phyloP scores from a whole-genome alignment of 805 yeast species.

The Henningerozyma blattae region DNA sequence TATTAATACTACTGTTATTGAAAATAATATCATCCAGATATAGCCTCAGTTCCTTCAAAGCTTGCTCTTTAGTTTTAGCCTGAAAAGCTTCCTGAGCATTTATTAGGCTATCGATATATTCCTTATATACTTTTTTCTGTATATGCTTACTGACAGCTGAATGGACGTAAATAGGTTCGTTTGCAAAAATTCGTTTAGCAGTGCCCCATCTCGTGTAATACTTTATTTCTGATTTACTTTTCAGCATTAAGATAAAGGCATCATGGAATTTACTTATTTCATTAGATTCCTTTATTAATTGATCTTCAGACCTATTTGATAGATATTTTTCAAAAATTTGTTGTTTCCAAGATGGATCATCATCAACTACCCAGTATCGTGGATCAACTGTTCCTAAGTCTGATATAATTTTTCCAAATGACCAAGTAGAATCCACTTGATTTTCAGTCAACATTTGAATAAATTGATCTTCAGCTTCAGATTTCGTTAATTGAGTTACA shows the following conservation, averaged over 20 bases:
- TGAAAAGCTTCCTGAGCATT: slow-evolving; percentile 15
- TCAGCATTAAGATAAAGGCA: slow-evolving; percentile 39
- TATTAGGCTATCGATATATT: slow-evolving; percentile 34
- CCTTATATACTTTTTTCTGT: slow-evolving; percentile 41
- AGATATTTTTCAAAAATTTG: slow-evolving; percentile 54
- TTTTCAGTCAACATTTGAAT: slow-evolving; percentile 39
- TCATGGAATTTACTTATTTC: slow-evolving; percentile 43
- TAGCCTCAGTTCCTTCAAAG: slow-evolving; percentile 39
- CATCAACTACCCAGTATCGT: slow-evolving; percentile 51
- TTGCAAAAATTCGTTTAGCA: slow-evolving; percentile 37
- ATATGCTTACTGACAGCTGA: slow-evolving; percentile 47
- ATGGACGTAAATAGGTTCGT: slow-evolving; percentile 57
- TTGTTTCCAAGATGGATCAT: slow-evolving; percentile 49
- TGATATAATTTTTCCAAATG: slow-evolving; percentile 52
- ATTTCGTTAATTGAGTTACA: slow-evolving; percentile 13
- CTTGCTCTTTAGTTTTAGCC: slow-evolving; percentile 30
- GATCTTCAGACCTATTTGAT: slow-evolving; percentile 36
- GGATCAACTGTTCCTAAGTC: slow-evolving; percentile 43
- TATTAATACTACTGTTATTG: slow-evolving; percentile 6
- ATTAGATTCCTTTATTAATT: slow-evolving; percentile 39
- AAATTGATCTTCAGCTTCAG: slow-evolving; percentile 36
- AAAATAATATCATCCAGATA: slow-evolving; percentile 32
- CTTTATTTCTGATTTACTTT: slow-evolving; percentile 31
- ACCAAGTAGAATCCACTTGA: slow-evolving; percentile 62
- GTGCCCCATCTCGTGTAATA: slow-evolving; percentile 57